A percentile compares a stretch with the other conserved stretches of the same genome.
Conservation (phyloP, 192 early-diverging fungal genomes). For the Kickxella alabastrina region DNA sequence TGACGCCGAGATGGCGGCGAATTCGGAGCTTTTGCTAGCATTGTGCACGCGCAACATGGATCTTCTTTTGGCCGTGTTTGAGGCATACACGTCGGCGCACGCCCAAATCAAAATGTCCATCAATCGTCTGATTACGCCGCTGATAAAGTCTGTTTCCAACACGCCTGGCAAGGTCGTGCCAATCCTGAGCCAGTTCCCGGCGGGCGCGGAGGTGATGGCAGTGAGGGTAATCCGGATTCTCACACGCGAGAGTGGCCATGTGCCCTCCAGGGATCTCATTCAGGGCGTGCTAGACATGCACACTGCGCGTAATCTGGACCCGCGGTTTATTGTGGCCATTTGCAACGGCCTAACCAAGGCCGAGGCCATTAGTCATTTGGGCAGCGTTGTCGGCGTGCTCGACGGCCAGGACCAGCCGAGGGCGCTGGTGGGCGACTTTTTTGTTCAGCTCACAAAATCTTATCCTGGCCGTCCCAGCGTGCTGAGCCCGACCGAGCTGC, state of each 20-base stretch:
- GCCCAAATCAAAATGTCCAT: constrained; percentile 15
- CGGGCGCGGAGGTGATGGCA: constrained; percentile 31
- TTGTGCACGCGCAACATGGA: constrained; percentile 44
- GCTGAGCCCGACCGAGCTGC: constrained; percentile 45
- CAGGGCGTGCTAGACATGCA: constrained; percentile 29
- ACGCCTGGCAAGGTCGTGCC: constrained; percentile 26
- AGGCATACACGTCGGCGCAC: constrained; percentile 9
- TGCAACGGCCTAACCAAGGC: constrained; percentile 20
- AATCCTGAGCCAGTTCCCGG: constrained; percentile 23
- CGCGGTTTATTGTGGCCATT: constrained; percentile 30
- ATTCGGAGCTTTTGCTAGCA: constrained; percentile 37
- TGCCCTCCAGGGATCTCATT: constrained; percentile 36
- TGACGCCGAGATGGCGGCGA: constrained; percentile 14
- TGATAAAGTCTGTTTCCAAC: constrained; percentile 22
- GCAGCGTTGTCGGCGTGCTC: constrained; percentile 18
- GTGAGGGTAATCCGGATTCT: constrained; percentile 27
- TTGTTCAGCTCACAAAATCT: constrained; percentile 28
- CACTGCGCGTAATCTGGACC: constrained; percentile 16
- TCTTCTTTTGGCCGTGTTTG: constrained; percentile 22
- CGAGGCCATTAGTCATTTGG: constrained; percentile 11
- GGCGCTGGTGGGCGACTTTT: constrained; percentile 20
- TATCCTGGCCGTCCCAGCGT: constrained; percentile 26
- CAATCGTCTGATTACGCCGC: constrained; percentile 29
- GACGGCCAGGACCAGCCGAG: constrained; percentile 9
- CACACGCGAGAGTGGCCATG: constrained; percentile 9